Base-by-base conservation (phyloP, 2,329 filamentous ascomycete species). In the Xylariaceae sp. region DNA sequence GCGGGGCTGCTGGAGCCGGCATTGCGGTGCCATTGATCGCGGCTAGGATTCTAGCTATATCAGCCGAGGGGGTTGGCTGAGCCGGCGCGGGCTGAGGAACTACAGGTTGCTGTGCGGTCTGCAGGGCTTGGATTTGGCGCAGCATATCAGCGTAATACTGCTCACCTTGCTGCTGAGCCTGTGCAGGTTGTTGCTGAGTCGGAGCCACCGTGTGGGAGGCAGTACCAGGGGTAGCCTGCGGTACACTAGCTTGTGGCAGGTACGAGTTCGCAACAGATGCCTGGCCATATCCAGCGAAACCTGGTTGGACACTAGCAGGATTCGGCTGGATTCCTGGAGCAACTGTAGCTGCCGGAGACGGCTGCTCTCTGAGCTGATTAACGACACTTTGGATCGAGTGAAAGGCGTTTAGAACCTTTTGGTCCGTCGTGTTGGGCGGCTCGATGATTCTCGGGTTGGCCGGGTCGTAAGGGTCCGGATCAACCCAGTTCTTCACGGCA, bases 301-400 rank as follows among this genome's bases (percentile, higher is more conserved):
- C 86, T 62, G 82, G 77, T 8, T 77, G 76, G 0, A 78, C 73
- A 61, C 76, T 76, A 37, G 78, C 77, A 2, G 76, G 70, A 37
- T 80, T 75, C 18, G 77, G 71, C 8, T 71, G 72, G 63, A 85
- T 76, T 76, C 81, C 83, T 15, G 77, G 76, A 0, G 83, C 82
- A 2, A 83, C 80, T 49, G 80, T 76, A 1, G 68, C 77, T 1
- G 82, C 72, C 11, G 81, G 82, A 61, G 75, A 82, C 5, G 80
- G 75, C 61, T 78, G 77, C 56, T 74, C 74, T 50, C 74, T 74
- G 7, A 83, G 68, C 45, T 72, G 68, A 37, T 74, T 75, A 2
- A 75, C 75, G 1, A 78, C 67, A 0, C 68, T 69, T 63, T 82
- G 79, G 10, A 84, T 62, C 2, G 71, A 71, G 17, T 76, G 73